Conservation (phyloP, 2,329 filamentous ascomycete genomes). For the Mariannaea elegans region DNA sequence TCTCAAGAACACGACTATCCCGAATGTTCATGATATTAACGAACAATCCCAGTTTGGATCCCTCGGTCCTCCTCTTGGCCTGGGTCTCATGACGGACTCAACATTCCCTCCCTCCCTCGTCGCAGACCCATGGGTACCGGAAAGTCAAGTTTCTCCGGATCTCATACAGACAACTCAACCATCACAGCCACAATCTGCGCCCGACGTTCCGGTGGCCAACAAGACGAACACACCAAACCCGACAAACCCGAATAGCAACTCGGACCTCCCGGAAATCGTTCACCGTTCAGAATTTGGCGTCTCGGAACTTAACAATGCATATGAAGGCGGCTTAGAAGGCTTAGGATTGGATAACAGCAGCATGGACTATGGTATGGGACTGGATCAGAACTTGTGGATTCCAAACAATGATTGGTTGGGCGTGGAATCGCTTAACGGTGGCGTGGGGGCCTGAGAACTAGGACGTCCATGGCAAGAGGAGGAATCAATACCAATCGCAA, state of each 20-base stretch:
- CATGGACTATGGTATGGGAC: constrained; percentile 53
- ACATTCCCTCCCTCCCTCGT: constrained; percentile 44
- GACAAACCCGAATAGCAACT: constrained; percentile 14
- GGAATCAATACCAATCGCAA: neutral
- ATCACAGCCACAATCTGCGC: neutral
- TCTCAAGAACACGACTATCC: constrained; percentile 35
- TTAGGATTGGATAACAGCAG: constrained; percentile 55
- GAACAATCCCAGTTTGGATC: constrained; percentile 31
- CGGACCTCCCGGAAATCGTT: constrained; percentile 30
- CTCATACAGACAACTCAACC: constrained; percentile 26
- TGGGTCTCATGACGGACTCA: constrained; percentile 40
- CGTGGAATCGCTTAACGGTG: constrained; percentile 45
- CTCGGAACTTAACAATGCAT: constrained; percentile 59
- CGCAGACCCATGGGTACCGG: constrained; percentile 42
- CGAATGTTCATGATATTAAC: constrained; percentile 42
- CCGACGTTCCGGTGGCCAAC: constrained; percentile 24
- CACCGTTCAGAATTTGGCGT: constrained; percentile 43
- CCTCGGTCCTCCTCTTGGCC: constrained; percentile 23
- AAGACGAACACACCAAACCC: constrained; percentile 21
- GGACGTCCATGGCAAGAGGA: neutral
- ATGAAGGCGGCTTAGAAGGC: constrained; percentile 58
- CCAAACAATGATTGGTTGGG: constrained; percentile 45
- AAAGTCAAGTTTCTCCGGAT: constrained; percentile 40
- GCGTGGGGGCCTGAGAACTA: constrained; percentile 39
- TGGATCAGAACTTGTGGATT: constrained; percentile 50